phyloP scores from a whole-genome alignment of 2,329 filamentous ascomycete genomes.

The Erysiphe neolycopersici region DNA sequence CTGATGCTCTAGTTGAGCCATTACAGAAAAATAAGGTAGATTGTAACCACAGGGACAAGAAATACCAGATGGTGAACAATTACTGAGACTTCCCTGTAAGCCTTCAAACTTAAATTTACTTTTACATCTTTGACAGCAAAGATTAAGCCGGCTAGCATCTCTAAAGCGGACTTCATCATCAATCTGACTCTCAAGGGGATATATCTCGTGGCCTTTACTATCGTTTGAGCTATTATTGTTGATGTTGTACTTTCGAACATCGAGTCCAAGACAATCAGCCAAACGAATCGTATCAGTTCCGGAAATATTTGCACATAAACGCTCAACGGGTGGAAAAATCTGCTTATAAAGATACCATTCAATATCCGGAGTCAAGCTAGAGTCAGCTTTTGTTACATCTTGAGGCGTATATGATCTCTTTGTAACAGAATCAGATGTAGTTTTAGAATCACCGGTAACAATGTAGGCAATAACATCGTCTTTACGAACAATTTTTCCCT shows the following conservation, averaged over 20 bases:
- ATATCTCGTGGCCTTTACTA: slow-evolving; percentile 41
- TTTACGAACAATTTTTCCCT: slow-evolving; percentile 67
- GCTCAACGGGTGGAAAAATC: slow-evolving; percentile 91
- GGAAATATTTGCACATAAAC: slow-evolving; percentile 82
- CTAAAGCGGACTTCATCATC: slow-evolving; percentile 76
- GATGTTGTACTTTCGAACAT: slow-evolving; percentile 64
- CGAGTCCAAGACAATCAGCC: slow-evolving; percentile 79
- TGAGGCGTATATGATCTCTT: slow-evolving; percentile 75
- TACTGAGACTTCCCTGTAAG: slow-evolving; percentile 27
- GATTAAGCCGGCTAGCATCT: slow-evolving; percentile 45
- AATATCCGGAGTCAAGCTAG: slow-evolving; percentile 59
- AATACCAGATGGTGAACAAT: slow-evolving; percentile 48
- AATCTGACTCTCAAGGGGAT: slow-evolving; percentile 81
- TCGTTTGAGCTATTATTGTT: slow-evolving; percentile 26
- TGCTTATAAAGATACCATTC: slow-evolving; percentile 98
- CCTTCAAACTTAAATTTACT: slow-evolving; percentile 49
- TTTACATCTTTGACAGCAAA: slow-evolving; percentile 66
- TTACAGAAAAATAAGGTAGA: slow-evolving; percentile 43
- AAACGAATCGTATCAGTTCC: slow-evolving; percentile 77
- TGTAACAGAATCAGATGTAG: slow-evolving; percentile 39
- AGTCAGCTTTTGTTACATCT: slow-evolving; percentile 55
- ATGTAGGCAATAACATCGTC: slow-evolving; percentile 95
- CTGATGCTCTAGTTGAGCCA: slow-evolving; percentile 68
- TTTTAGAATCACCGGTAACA: slow-evolving; percentile 47
- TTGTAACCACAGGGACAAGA: slow-evolving; percentile 43